Evolutionary conservation across 352 stramenopile species (phyloP).

Genomic region (Pythium volutum): DNA sequence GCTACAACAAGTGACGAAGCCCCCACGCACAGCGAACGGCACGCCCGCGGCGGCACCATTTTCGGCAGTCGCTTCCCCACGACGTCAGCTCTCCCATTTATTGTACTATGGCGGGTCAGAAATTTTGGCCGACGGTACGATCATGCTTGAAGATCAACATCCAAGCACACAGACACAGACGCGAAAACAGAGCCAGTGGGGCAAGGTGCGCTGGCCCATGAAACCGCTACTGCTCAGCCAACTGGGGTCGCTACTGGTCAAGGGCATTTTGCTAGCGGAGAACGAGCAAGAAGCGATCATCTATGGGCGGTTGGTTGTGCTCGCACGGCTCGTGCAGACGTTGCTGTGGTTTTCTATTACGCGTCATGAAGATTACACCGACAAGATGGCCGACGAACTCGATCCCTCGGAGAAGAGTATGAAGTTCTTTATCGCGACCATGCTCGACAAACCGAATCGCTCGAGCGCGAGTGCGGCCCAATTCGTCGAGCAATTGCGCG

Average conservation of each 20-base stretch:
- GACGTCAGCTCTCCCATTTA: conserved; percentile 54
- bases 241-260: conserved; percentile 70
- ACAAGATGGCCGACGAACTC: conserved; percentile 58
- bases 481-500: conserved; percentile 20
- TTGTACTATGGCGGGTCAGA: conserved; percentile 75
- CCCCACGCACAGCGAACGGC: conserved; percentile 27
- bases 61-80: conserved; percentile 20
- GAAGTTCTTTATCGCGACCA: conserved; percentile 46
- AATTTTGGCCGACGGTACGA: conserved; percentile 57
- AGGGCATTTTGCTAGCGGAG: conserved; percentile 59
- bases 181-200: conserved; percentile 84
- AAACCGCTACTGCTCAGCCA: conserved; percentile 76
- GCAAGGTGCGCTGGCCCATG: conserved; percentile 70
- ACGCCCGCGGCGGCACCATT: neutral
- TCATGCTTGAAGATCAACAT: conserved; percentile 72
- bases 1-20: conserved; percentile 50
- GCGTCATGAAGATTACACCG: conserved; percentile 50
- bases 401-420: conserved; percentile 54
- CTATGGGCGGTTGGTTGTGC: conserved; percentile 56
- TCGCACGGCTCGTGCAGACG: conserved; percentile 72
- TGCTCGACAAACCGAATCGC: conserved; percentile 30
- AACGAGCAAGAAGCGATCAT: conserved; percentile 56
- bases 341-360: conserved; percentile 76
- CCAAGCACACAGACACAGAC: conserved; percentile 83
- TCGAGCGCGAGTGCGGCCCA: conserved; percentile 3